Base-by-base conservation (phyloP, 768 basidiomycete genomes). In the Tricholoma bakamatsutake region DNA sequence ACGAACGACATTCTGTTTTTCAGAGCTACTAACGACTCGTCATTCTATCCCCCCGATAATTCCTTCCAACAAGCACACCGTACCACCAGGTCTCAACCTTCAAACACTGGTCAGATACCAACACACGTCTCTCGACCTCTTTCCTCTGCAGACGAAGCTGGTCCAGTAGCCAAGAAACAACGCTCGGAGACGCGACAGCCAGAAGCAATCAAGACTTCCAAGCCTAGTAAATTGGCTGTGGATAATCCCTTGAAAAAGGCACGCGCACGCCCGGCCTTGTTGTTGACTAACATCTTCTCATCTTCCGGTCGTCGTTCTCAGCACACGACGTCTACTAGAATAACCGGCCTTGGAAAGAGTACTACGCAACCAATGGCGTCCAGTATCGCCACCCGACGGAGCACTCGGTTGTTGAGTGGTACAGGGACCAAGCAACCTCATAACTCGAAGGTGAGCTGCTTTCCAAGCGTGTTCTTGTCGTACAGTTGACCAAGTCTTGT, bases 211-310 rank as follows among this genome's bases (percentile, higher is more conserved):
- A 84, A 82, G 69, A 67, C 73, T 56, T 69, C 76, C 51, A 85
- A 85, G 69, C 70, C 79, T 35, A 63, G 55, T 61, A 89, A 87
- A 77, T 69, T 79, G 64, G 74, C 73, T 67, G 70, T 78, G 64
- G 85, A 86, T 73, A 85, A 87, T 71, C 81, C 83, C 70, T 76
- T 80, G 79, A 89, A 88, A 87, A 90, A 91, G 88, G 89, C 85
- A 88, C 83, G 87, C 85, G 83, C 83, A 80, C 87, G 85, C 84
- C 85, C 84, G 85, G 86, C 84, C 80, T 80, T 88, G 81, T 84
- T 81, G 76, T 82, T 87, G 85, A 79, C 83, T 87, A 88, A 88
- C 77, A 78, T 87, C 79, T 87, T 88, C 87, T 89, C 87, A 88
- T 87, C 84, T 75, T 81, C 82, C 73, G 80, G 81, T 83, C 85